These are phyloP conservation scores for Fennellomyces sp. DNA, from an alignment of 371 early-diverging fungal species.

Conservation along the genomic window DNA sequence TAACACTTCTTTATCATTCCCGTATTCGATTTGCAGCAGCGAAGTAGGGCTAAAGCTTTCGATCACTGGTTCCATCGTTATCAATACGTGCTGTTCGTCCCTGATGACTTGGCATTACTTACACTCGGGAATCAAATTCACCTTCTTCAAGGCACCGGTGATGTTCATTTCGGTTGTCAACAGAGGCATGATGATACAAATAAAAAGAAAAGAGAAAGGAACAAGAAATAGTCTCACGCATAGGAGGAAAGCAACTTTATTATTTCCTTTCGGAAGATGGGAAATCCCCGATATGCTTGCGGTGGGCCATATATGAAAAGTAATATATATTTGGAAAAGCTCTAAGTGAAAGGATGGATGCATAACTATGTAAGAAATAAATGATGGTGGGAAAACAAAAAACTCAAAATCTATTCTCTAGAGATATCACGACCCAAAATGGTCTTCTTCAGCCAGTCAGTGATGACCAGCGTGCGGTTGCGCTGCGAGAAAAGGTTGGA, in stretches of 20 bases:
- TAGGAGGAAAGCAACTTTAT: too few species aligned
- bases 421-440: conserved; percentile 89
- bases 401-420: conserved; percentile 65
- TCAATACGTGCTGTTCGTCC: not conserved
- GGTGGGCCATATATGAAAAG: too few species aligned
- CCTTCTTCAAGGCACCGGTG: conserved; percentile 42
- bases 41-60: conserved; percentile 42
- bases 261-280: too few species aligned
- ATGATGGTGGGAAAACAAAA: not conserved
- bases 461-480: conserved; percentile 78
- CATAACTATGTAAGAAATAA: not conserved
- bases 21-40: conserved; percentile 45
- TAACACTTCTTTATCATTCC: conserved; percentile 42
- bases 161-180: conserved; percentile 50
- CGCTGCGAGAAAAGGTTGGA: conserved; percentile 81
- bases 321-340: too few species aligned
- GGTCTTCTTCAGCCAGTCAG: conserved; percentile 89
- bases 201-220: conserved; percentile 7
- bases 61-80: conserved; percentile 19
- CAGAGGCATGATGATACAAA: conserved; percentile 47
- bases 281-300: too few species aligned
- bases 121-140: conserved; percentile 52
- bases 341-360: not conserved
- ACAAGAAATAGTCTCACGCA: not conserved
- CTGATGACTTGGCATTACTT: not conserved